phyloP scores from a whole-genome alignment of 2,329 filamentous ascomycete genomes.

The Dactylellina haptotyla region DNA sequence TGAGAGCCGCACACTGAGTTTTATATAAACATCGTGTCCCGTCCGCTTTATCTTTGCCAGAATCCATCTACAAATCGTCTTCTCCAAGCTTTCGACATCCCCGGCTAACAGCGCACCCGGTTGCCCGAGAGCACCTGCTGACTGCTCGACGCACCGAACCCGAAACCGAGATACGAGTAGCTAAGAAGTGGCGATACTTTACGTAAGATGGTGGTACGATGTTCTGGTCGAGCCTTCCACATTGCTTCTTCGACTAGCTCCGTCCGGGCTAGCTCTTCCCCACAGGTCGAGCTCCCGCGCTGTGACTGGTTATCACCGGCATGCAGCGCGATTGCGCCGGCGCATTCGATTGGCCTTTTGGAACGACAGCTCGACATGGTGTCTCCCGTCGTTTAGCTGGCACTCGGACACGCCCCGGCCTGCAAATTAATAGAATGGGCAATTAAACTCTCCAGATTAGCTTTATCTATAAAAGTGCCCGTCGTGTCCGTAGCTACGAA shows the following conservation, averaged over 20 bases:
- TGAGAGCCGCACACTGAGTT: no score
- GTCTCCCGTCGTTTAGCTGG: neutral
- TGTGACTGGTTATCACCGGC: constrained; percentile 49
- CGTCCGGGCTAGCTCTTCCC: constrained; percentile 41
- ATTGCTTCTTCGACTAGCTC: constrained; percentile 29
- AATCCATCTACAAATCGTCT: neutral
- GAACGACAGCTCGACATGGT: constrained; percentile 12
- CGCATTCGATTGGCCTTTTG: constrained; percentile 23
- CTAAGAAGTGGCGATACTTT: constrained; percentile 28
- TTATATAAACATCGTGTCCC: neutral
- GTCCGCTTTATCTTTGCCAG: neutral
- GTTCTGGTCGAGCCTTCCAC: constrained; percentile 16
- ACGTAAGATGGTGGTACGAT: constrained; percentile 48
- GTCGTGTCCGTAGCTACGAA: constrained; percentile 29
- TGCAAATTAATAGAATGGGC: constrained; percentile 3
- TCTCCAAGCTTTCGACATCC: neutral
- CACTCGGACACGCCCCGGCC: constrained; percentile 38
- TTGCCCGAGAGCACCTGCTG: neutral
- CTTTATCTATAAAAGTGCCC: constrained; percentile 45
- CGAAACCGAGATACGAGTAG: neutral
- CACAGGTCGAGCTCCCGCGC: constrained; percentile 47
- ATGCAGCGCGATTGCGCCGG: constrained; percentile 33
- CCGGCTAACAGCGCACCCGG: neutral
- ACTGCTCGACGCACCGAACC: neutral
- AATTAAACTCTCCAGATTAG: neutral